Base-by-base conservation (phyloP, 1,284 basidiomycete species). In the Apiotrichum porosum region DNA sequence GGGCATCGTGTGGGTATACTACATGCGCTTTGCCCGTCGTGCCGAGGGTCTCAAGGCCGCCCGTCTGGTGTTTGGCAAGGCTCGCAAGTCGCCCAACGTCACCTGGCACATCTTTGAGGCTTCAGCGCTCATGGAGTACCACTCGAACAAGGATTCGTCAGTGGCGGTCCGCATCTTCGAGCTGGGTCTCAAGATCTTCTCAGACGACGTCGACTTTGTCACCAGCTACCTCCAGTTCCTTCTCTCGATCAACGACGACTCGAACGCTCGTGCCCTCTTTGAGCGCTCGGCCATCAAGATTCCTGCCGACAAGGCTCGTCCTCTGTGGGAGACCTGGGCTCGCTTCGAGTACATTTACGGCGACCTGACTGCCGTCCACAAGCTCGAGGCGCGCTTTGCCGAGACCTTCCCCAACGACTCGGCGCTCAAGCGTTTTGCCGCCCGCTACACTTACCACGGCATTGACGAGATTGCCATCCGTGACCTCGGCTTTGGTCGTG, bases 31-130 rank as follows among this genome's bases (percentile, higher is more conserved):
- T 62, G 84, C 84, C 1, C 76, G 88, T 42, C 78, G 91, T n/a
- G 82, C 87, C 1, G 88, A 93, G 76, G 87, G 87, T 8, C 76
- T 85, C 65, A 86, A 87, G 69, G 79, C 84, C 3, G 85, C 86
- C 18, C 78, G 95, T 43, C 76, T 78, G 2, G 77, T 93, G 2
- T 98, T 98, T 65, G 81, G 80, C 24, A 85, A 85, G 66, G 90
- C 92, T 13, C 80, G 93, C 54, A 88, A 84, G 67, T 89, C 92
- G 59, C 79, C 83, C 18, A 86, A 84, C 79, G 81, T 83, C 18
- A 83, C 88, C 12, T 97, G 94, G 92, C 87, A 93, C 65, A 85
- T 92, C 0, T 95, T 86, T 64, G 93, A 98, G 71, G 88, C 90
- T 34, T 84, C 87, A 44, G 95, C 94, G 0, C 71, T 95, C 61